Evolutionary conservation across 495 filamentous ascomycete species (phyloP), one percentile per base, ranked within the genome.

Genomic region (Penicillium antarcticum): DNA sequence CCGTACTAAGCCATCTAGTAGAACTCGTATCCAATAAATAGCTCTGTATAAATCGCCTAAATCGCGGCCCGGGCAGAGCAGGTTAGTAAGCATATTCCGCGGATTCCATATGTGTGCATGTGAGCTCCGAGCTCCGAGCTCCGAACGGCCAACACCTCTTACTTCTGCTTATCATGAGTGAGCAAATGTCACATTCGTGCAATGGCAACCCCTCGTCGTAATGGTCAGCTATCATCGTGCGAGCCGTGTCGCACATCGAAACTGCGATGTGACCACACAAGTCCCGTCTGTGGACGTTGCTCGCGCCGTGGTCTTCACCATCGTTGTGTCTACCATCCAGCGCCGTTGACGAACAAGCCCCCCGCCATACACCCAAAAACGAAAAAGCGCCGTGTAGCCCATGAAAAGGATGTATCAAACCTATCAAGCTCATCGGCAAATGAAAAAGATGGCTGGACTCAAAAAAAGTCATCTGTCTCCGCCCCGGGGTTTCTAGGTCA

Each of bases 241-340:
- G 69, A 77, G 62, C 68, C 73, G 16, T 77, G 73, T 42, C 66
- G 73, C 3, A 75, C 67, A 51, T 66, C 67, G 10, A 75, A 77
- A 47, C 48, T 76, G 16, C 63, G 69, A 36, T 76, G 72, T 46
- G 69, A 75, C 42, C 73, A 76, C 31, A 29, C 38, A 9, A 50
- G 53, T 14, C 74, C 53, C 10, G 54, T 42, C 12, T 70, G 60
- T 55, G 60, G 57, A 36, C 61, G 47, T 48, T 72, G 58, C 51
- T 41, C 42, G 0, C 55, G 56, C 11, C 57, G 68, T 14, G 53
- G 56, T 12, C 51, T 60, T 7, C 29, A 52, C 6, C 32, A 53
- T 2, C 57, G 40, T 4, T 71, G 68, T 47, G 40, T 57, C 18
- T 70, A 71, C 33, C 68, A 73, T 41, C 68, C 68, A 31, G 58